These are phyloP conservation scores for Juglanconis sp. DNA, from an alignment of 2,329 filamentous ascomycete genomes.

Conservation along the genomic window DNA sequence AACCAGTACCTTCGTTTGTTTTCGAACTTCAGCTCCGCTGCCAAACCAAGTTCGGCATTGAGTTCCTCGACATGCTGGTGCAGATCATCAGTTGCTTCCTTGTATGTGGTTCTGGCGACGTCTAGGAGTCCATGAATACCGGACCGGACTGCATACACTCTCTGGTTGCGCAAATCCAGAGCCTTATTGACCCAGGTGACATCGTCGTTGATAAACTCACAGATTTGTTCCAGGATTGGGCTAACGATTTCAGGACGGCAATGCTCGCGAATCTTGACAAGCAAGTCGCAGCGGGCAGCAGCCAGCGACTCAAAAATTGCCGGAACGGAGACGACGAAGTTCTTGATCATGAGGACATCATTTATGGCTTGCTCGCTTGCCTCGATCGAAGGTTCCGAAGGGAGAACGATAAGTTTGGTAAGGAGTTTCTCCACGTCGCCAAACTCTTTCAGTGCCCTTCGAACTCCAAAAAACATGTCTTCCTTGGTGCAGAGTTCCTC, in stretches of 20 bases:
- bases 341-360: constrained; percentile 81
- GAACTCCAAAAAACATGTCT: constrained; percentile 76
- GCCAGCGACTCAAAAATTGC: constrained; percentile 66
- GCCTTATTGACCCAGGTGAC: constrained; percentile 74
- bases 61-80: constrained; percentile 53
- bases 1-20: constrained; percentile 77
- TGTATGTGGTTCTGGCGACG: constrained; percentile 83
- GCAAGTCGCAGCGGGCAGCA: constrained; percentile 60
- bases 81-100: constrained; percentile 77
- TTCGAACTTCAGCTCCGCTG: constrained; percentile 71
- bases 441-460: constrained; percentile 71
- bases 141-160: constrained; percentile 50
- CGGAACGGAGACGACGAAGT: constrained; percentile 67
- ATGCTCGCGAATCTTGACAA: constrained; percentile 65
- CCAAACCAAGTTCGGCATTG: constrained; percentile 60
- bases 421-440: constrained; percentile 76
- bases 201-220: constrained; percentile 73
- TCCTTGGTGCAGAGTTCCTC: constrained; percentile 79
- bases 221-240: constrained; percentile 62
- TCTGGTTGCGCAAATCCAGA: constrained; percentile 83
- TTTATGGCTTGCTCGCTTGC: constrained; percentile 80
- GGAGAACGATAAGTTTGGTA: constrained; percentile 78
- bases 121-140: constrained; percentile 84
- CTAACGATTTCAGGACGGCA: constrained; percentile 63
- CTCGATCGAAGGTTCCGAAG: constrained; percentile 61